Conservation (phyloP, 768 basidiomycete genomes). For the Boletus sp. region DNA sequence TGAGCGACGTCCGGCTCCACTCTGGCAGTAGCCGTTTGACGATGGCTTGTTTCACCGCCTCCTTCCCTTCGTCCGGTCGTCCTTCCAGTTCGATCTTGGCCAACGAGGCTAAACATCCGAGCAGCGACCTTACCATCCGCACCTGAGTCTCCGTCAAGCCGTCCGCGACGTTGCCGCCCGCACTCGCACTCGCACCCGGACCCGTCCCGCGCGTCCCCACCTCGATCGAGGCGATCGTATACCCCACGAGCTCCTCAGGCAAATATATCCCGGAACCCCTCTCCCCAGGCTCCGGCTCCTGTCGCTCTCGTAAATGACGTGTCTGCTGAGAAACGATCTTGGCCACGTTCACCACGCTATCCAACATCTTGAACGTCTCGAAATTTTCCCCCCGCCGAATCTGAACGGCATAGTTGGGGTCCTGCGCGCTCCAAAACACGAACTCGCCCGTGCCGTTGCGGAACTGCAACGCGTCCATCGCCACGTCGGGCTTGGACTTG, state of each 20-base stretch:
- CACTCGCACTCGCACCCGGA: slow-evolving; percentile 34
- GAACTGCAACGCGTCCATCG: slow-evolving; percentile 71
- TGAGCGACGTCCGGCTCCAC: slow-evolving; percentile 85
- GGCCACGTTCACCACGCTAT: slow-evolving; percentile 77
- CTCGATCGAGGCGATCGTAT: slow-evolving; percentile 83
- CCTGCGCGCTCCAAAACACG: slow-evolving; percentile 85
- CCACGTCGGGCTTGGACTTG: slow-evolving; percentile 73
- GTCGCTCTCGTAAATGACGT: slow-evolving; percentile 73
- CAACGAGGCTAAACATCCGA: slow-evolving; percentile 66
- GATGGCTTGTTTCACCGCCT: slow-evolving; percentile 78
- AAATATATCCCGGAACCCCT: slow-evolving; percentile 86
- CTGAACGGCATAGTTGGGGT: slow-evolving; percentile 61
- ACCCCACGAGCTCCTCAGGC: slow-evolving; percentile 87
- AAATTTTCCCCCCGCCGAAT: slow-evolving; percentile 53
- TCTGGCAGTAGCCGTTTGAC: slow-evolving; percentile 89
- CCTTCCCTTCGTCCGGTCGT: slow-evolving; percentile 70
- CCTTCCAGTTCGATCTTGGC: slow-evolving; percentile 67
- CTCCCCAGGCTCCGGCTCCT: slow-evolving; percentile 68
- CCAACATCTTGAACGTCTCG: slow-evolving; percentile 78
- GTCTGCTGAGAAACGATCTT: slow-evolving; percentile 84
- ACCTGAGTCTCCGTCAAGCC: slow-evolving; percentile 64
- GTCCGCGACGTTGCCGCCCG: slow-evolving; percentile 61
- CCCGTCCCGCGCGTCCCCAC: slow-evolving; percentile 72
- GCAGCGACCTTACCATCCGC: slow-evolving; percentile 73
- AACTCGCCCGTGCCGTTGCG: slow-evolving; percentile 84